Percentiles rank a stretch among this genome's conserved stretches.
Evolutionary conservation across 768 basidiomycete species (phyloP).

Genomic region (Myochromella boudieri): DNA sequence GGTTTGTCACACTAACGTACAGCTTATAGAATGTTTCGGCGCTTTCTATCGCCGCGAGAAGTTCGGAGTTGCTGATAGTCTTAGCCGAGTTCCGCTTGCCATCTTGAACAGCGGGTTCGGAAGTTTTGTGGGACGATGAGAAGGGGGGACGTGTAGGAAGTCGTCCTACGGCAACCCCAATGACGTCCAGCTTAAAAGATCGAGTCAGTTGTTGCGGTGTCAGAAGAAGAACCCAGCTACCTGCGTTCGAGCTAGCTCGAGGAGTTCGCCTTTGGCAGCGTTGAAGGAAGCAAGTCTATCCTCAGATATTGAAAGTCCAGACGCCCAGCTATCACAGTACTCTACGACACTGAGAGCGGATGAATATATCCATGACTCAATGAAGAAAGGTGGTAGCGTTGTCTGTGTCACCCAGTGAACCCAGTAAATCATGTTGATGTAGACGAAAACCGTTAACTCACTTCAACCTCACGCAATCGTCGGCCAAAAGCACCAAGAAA

Average conservation of each 20-base stretch:
- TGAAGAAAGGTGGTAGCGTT: constrained; percentile 65
- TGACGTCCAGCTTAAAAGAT: constrained; percentile 70
- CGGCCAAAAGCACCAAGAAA: constrained; percentile 81
- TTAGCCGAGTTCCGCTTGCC: constrained; percentile 23
- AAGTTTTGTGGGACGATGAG: constrained; percentile 17
- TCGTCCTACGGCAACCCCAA: constrained; percentile 74
- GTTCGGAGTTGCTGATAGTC: constrained; percentile 58
- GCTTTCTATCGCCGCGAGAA: constrained; percentile 57
- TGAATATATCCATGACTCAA: constrained; percentile 93
- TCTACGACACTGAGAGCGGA: constrained; percentile 83
- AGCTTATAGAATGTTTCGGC: constrained; percentile 70
- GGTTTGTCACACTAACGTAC: constrained; percentile 74
- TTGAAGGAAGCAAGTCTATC: constrained; percentile 50
- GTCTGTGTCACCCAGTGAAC: too few species aligned
- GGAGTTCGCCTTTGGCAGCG: constrained; percentile 84
- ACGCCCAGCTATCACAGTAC: constrained; percentile 73
- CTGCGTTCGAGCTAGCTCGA: constrained; percentile 87
- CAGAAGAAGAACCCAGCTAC: constrained; percentile 38
- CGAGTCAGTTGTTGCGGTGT: not conserved
- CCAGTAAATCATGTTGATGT: not conserved
- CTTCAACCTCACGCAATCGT: constrained; percentile 74
- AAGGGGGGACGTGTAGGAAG: constrained; percentile 60
- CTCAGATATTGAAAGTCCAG: constrained; percentile 46
- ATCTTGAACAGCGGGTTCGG: constrained; percentile 18
- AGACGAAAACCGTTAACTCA: constrained; percentile 41